Evolutionary conservation across 768 basidiomycete genomes (phyloP), one percentile per base, ranked within the genome.

Genomic region (Harrya chromipes): DNA sequence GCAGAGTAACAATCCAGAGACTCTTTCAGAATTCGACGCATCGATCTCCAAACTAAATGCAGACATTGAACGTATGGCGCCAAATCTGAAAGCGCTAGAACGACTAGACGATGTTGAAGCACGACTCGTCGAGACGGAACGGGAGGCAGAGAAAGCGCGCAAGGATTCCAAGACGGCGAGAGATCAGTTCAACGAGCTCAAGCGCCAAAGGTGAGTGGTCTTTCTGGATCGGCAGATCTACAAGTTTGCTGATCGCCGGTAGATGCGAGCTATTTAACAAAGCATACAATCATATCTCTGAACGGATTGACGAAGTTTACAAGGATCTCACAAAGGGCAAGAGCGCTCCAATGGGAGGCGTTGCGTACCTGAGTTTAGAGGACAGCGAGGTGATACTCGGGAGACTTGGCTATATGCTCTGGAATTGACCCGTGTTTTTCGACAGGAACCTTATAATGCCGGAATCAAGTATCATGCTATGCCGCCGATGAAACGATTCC

Each of bases 391-490:
- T 93, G 60, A 40, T 79, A 56, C 36, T 29, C 39, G n/a, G 17
- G 16, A 70, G 60, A 67, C 61, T 21, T 66, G 67, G 4, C 2
- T 40, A 23, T 36, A 27, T 43, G 37, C 31, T 26, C 9, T 9
- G 8, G 11, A 42, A 36, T 53, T 54, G 13, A 61, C 34, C 16
- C 12, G 39, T n/a, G 17, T 40, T 13, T 33, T 36, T 49, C 26
- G 24, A 44, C 53, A 89, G 88, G 88, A 90, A 70, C 90, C 91
- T 1, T 93, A 93, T 56, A 75, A 74, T 19, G 84, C 81, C 33
- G 92, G 97, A 46, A 91, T 99, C 73, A 97, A 97, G 69, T 98
- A 98, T 65, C 95, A 98, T 63, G 94, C 95, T 1, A 99, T 98
- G 97, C 97, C 97, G 0, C 97, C 97, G 1, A 95, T 97, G 87